Evolutionary conservation across 163 green algal species (phyloP).

Genomic region (Scenedesmus sp.): DNA sequence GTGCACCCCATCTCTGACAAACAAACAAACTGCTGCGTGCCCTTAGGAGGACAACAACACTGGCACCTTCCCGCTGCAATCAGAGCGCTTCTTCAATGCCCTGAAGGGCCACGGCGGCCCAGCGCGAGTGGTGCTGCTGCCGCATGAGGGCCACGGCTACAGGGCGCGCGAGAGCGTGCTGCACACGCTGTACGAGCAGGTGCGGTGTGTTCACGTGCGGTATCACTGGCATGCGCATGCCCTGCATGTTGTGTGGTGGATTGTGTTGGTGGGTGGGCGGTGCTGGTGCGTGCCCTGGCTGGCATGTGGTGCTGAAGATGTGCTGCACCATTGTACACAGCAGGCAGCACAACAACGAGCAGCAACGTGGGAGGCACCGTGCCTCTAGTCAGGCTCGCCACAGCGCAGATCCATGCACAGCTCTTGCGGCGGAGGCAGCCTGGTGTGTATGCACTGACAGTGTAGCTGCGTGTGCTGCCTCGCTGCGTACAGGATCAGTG

Average conservation of each 20-base stretch:
- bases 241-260: neutral
- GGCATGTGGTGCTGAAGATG: too few relatives aligned
- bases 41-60: constrained; percentile 98
- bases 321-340: too few relatives aligned
- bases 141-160: constrained; percentile 93
- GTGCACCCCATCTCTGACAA: constrained; percentile 55
- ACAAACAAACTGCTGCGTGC: too few relatives aligned
- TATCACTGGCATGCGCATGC: neutral
- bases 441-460: neutral
- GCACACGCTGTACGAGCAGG: constrained; percentile 84
- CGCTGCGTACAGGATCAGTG: constrained; percentile 73
- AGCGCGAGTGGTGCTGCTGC: constrained; percentile 87
- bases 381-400: too few relatives aligned
- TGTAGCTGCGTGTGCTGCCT: neutral
- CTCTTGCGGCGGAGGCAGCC: too few relatives aligned
- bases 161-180: constrained; percentile 85
- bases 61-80: constrained; percentile 88
- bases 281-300: neutral
- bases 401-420: too few relatives aligned
- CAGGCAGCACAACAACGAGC: too few relatives aligned
- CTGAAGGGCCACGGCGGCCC: constrained; percentile 92
- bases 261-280: too few relatives aligned
- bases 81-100: constrained; percentile 94
- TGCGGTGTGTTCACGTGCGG: constrained; percentile 66
- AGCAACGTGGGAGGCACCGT: too few relatives aligned